Evolutionary conservation across 495 filamentous ascomycete genomes (phyloP), one percentile per base, ranked within the genome.

Genomic region (Hypoxylon lienhwacheense): DNA sequence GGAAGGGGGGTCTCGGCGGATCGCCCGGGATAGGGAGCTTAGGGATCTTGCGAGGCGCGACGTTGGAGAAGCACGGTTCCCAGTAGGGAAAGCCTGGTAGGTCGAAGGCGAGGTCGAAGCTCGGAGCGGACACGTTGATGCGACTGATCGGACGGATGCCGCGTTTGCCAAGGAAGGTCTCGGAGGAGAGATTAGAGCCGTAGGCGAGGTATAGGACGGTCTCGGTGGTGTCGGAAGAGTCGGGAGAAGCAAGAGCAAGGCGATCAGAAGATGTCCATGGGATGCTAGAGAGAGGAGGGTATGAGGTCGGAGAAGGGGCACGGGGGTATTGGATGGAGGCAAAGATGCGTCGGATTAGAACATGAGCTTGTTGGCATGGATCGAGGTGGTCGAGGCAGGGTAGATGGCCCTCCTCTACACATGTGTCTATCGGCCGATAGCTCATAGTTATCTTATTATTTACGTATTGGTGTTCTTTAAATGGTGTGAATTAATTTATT

Each of bases 11-110:
- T 14, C 64, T 54, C 2, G 73, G 67, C 14, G 68, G 69, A 59
- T 57, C 29, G 32, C 47, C 35, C 11, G 50, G 43, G 42, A 63
- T 48, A 14, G 65, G 59, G 17, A 63, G 68, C 25, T 47, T 68
- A 3, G 63, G 71, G 33, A 77, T 40, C 60, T 83, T 74, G 34
- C 84, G 80, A 25, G 77, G 75, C 25, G 74, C 75, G 1, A 87
- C 86, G 59, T 93, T 95, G 24, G 91, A 91, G 66, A 97, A 96
- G 66, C 92, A 93, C 0, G 93, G 93, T 69, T 98, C 93, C 7
- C 68, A 55, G 70, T 97, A 98, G 0, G 93, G 88, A 6, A 97
- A 61, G 0, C 90, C 91, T 0, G 91, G 81, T 0, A 97, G 80
- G 67, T 95, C 85, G 67, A 98, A 97, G 5, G 84, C 86, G 24